Evolutionary conservation across 805 yeast species (phyloP).

Genomic region (Spencermartinsiella europaea): DNA sequence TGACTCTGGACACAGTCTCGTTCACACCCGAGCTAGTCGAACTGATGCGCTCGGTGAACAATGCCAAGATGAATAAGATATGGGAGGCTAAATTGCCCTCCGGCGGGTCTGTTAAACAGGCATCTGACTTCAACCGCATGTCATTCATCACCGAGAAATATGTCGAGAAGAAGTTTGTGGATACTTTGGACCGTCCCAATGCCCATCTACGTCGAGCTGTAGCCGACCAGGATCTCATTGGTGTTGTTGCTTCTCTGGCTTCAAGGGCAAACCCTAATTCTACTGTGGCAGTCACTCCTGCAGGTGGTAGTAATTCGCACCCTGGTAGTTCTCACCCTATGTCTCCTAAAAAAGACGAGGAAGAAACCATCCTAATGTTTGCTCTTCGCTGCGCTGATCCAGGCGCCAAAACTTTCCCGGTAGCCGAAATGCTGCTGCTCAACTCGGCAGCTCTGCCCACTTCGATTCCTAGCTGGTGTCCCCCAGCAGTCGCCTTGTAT

Average conservation of each 20-base stretch:
- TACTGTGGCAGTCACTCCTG: slow-evolving; percentile 10
- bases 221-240: slow-evolving; percentile 27
- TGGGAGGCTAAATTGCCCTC: slow-evolving; percentile 45
- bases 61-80: slow-evolving; percentile 50
- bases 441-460: slow-evolving; percentile 32
- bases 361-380: slow-evolving; percentile 30
- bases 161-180: slow-evolving; percentile 44
- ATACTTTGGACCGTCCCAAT: slow-evolving; percentile 31
- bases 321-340: slow-evolving; percentile 2
- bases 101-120: slow-evolving; percentile 14
- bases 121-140: slow-evolving; percentile 44
- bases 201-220: slow-evolving; percentile 33
- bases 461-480: slow-evolving; percentile 5
- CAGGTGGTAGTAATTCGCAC: no score
- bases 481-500: slow-evolving; percentile 4
- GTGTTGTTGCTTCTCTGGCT: slow-evolving; percentile 33
- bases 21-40: slow-evolving; percentile 55
- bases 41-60: slow-evolving; percentile 53
- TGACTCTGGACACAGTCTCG: slow-evolving; percentile 60
- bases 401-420: slow-evolving; percentile 28
- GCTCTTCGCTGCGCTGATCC: slow-evolving; percentile 30
- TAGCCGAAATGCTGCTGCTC: slow-evolving; percentile 36
- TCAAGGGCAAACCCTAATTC: slow-evolving; percentile 36
- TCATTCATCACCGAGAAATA: slow-evolving; percentile 66
- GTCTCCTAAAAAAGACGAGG: slow-evolving; percentile 16